These are phyloP conservation scores for Bombardia bombarda DNA, from an alignment of 495 filamentous ascomycete genomes.

Conservation along the genomic window DNA sequence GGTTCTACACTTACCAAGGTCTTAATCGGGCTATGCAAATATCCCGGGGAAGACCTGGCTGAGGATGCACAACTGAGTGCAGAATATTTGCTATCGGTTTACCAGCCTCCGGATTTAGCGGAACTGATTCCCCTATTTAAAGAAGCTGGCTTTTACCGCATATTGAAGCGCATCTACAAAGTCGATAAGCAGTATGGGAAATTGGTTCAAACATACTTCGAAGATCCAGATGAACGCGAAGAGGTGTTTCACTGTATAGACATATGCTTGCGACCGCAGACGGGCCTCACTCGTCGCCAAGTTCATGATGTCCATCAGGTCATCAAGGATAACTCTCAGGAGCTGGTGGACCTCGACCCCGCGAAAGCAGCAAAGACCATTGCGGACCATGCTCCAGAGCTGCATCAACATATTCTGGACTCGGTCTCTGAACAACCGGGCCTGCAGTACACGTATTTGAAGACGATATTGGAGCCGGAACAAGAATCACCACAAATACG, in stretches of 20 bases:
- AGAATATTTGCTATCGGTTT: slow-evolving; percentile 89
- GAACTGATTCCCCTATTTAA: slow-evolving; percentile 68
- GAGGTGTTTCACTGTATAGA: slow-evolving; percentile 70
- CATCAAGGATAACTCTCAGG: slow-evolving; percentile 57
- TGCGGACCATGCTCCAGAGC: slow-evolving; percentile 53
- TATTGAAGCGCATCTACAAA: slow-evolving; percentile 82
- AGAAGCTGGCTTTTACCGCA: slow-evolving; percentile 81
- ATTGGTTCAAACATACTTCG: slow-evolving; percentile 73
- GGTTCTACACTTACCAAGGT: slow-evolving; percentile 78
- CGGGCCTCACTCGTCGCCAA: slow-evolving; percentile 66
- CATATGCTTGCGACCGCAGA: slow-evolving; percentile 68
- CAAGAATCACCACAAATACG: slow-evolving; percentile 32
- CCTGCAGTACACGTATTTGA: slow-evolving; percentile 70
- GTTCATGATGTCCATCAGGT: slow-evolving; percentile 64
- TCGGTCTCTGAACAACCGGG: slow-evolving; percentile 55
- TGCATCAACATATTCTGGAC: slow-evolving; percentile 63
- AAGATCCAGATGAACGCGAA: slow-evolving; percentile 69
- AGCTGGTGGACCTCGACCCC: slow-evolving; percentile 65
- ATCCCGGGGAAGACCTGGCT: slow-evolving; percentile 69
- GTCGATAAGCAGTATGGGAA: slow-evolving; percentile 72
- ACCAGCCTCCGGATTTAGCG: slow-evolving; percentile 77
- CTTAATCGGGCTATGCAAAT: slow-evolving; percentile 74
- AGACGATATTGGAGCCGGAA: slow-evolving; percentile 66
- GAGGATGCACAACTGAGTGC: slow-evolving; percentile 94
- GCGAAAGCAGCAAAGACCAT: slow-evolving; percentile 61